Evolutionary conservation across 2,329 filamentous ascomycete species (phyloP), one percentile per base, ranked within the genome.

Genomic region (Diplodia intermedia): DNA sequence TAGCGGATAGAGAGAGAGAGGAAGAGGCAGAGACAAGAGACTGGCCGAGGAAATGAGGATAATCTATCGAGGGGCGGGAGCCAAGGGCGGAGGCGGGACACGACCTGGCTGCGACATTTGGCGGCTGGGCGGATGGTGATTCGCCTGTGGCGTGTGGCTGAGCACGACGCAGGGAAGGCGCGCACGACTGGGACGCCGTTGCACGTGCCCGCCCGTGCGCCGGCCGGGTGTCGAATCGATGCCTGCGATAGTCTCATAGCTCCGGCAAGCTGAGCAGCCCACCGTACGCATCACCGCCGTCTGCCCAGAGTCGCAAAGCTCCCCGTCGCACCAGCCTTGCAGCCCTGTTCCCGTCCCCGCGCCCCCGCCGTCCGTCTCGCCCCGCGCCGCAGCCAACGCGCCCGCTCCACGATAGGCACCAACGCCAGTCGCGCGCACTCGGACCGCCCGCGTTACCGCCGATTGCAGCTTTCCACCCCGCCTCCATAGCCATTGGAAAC

Each of bases 171-270:
- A 55, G 53, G 53, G 53, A 55, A 55, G 53, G 29, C 53, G 53
- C 53, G 53, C 53, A n/a, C 53, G n/a, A 55, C 29, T 55, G 18
- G 29, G 53, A 36, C 53, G 53, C 52, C 53, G 23, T n/a, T 33
- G 53, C 53, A 55, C 53, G 53, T 55, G 26, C 53, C 53, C 7
- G 53, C 31, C 53, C 29, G 53, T 55, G 53, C 53, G 29, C 53
- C 29, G 9, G 15, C 53, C 53, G 53, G 15, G 36, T 55, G 53
- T 55, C 53, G 53, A 55, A 55, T 55, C 53, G 53, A 55, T 31
- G 53, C 53, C 53, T 55, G 53, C 53, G 53, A 55, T 55, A 55
- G 29, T 55, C 53, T 33, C 53, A 55, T 55, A 55, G 53, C 53
- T 36, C 53, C 53, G 29, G 29, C 29, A 55, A 47, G 53, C 53